A percentile compares a stretch with the other conserved stretches of the same genome.
phyloP scores from a whole-genome alignment of 371 early-diverging fungal species.

The Mortierella sp. region DNA sequence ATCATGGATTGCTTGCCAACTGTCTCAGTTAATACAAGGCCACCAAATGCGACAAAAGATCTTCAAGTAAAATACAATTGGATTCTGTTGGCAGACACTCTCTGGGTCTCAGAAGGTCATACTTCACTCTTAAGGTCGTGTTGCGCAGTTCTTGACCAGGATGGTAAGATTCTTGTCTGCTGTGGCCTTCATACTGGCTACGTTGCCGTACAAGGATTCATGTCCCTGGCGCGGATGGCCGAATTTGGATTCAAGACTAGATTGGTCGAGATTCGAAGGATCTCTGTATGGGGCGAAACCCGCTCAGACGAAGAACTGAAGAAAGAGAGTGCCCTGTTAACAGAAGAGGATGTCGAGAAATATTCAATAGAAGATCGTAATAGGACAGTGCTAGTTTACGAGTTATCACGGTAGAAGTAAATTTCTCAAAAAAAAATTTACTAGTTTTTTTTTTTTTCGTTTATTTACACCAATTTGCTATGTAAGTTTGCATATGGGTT shows the following conservation, averaged over 20 bases:
- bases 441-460: neutral
- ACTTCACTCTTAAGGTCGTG: constrained; percentile 32
- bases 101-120: constrained; percentile 56
- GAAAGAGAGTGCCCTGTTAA: constrained; percentile 21
- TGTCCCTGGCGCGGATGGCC: constrained; percentile 25
- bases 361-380: constrained; percentile 47
- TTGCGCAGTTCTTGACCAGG: constrained; percentile 21
- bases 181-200: constrained; percentile 50
- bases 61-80: constrained; percentile 24
- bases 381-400: constrained; percentile 48
- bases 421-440: neutral
- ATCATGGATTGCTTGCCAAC: constrained; percentile 29
- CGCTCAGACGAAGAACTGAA: constrained; percentile 32
- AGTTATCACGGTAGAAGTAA: constrained; percentile 17
- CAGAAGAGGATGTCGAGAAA: constrained; percentile 30
- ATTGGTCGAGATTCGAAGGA: constrained; percentile 35
- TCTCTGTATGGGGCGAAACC: constrained; percentile 45
- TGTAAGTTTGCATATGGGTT: too few species aligned
- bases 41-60: neutral
- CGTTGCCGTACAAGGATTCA: constrained; percentile 35
- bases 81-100: constrained; percentile 48
- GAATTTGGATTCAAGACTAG: constrained; percentile 21
- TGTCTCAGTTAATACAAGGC: too few species aligned
- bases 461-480: constrained; percentile 9
- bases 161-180: constrained; percentile 44